Conservation (phyloP, 2,329 filamentous ascomycete genomes). For the Rhytidhysteron rufulum region DNA sequence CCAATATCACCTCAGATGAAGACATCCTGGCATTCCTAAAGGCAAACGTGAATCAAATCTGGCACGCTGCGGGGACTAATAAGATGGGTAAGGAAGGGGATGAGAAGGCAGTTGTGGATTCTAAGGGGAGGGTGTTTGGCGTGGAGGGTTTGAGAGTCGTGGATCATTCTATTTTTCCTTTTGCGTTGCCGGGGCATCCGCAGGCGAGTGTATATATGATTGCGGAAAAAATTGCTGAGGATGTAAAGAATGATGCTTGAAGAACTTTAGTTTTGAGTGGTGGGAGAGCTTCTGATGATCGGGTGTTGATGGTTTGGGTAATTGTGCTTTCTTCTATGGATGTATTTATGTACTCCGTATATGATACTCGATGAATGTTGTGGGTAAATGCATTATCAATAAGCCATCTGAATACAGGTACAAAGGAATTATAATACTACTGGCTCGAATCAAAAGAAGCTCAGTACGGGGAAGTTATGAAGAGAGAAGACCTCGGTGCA, state of each 20-base stretch:
- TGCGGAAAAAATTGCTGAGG: slow-evolving; percentile 10
- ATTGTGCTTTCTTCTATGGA: no score
- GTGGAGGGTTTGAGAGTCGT: slow-evolving; percentile 21
- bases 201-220: slow-evolving; percentile 15
- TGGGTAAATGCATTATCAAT: no score
- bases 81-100: slow-evolving; percentile 2
- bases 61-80: slow-evolving; percentile 9
- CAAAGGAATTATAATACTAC: no score
- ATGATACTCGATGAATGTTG: no score
- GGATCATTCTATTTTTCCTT: slow-evolving; percentile 23
- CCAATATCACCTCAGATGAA: slow-evolving; percentile 15
- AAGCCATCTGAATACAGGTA: no score
- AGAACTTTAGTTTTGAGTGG: no score
- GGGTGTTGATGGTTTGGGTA: no score
- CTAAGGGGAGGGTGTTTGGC: slow-evolving; percentile 23
- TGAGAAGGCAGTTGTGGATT: slow-evolving; percentile 24
- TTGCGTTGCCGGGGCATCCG: slow-evolving; percentile 27
- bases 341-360: no score
- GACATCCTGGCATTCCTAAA: slow-evolving; percentile 16
- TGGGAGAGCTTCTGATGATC: no score
- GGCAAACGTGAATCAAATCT: slow-evolving; percentile 8
- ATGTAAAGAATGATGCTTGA: slow-evolving; percentile 6
- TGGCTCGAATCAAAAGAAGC: no score
- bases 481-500: no score
- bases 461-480: no score